Percentiles rank a stretch among this genome's conserved stretches.
Evolutionary conservation across 2,329 filamentous ascomycete species (phyloP).

Genomic region (Pseudocercospora cruenta): DNA sequence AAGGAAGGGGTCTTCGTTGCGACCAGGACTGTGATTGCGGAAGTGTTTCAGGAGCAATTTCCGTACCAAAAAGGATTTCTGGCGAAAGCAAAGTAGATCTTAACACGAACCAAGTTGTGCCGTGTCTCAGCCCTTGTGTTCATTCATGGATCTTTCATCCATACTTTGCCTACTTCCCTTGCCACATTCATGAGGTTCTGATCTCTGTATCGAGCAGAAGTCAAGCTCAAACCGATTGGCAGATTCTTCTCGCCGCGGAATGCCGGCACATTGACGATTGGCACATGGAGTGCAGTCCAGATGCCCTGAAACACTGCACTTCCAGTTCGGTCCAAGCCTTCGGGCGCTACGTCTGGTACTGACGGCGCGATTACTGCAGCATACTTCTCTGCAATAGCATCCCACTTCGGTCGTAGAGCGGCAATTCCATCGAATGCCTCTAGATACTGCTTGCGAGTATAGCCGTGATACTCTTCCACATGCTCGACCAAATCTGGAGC

Average conservation of each 20-base stretch:
- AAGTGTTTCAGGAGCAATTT: slow-evolving; percentile 53
- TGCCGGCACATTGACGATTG: slow-evolving; percentile 66
- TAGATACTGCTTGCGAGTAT: slow-evolving; percentile 54
- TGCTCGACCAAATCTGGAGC: slow-evolving; percentile 51
- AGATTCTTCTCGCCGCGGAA: slow-evolving; percentile 61
- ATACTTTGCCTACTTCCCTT: slow-evolving; percentile 47
- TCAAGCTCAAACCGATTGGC: slow-evolving; percentile 62
- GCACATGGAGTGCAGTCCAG: slow-evolving; percentile 57
- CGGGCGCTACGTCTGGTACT: slow-evolving; percentile 62
- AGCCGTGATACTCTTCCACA: slow-evolving; percentile 53
- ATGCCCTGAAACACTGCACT: slow-evolving; percentile 48
- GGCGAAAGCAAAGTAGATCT: slow-evolving; percentile 13
- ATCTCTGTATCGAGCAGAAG: slow-evolving; percentile 53
- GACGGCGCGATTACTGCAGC: slow-evolving; percentile 63
- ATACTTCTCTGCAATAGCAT: slow-evolving; percentile 57
- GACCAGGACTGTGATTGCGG: slow-evolving; percentile 57
- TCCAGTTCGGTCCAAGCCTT: slow-evolving; percentile 59
- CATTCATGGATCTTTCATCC: slow-evolving; percentile 1
- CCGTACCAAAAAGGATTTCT: slow-evolving; percentile 46
- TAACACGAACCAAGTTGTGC: background rate
- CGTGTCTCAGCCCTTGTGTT: background rate
- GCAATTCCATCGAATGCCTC: slow-evolving; percentile 61
- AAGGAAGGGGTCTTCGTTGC: slow-evolving; percentile 61
- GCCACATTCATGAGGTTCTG: slow-evolving; percentile 47
- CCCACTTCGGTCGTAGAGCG: slow-evolving; percentile 57